Evolutionary conservation across 441 rosid genomes (phyloP), one percentile per base, ranked within the genome.

Genomic region (Daphne laureola): DNA sequence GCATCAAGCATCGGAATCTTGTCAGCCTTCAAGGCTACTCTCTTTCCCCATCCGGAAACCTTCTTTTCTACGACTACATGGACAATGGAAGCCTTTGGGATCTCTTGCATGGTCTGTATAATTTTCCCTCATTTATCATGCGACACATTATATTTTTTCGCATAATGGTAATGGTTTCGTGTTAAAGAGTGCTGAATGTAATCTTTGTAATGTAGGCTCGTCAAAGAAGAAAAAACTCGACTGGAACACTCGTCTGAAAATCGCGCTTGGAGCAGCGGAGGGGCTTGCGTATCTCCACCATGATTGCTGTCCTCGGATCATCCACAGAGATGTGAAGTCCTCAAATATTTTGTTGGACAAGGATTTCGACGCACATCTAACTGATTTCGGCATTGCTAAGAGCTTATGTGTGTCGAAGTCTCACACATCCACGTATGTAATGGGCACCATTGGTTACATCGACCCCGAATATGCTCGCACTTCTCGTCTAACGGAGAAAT

Each of bases 11-110:
- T 52, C 78, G 97, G 49, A 93, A 93, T 64, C 83, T 93, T 42
- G 97, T 93, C 51, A 72, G 96, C 77, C 77, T 90, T 27, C 97
- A 93, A 76, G 97, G 90, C 44, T 93, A 83, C 66, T 85, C 99
- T 2, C 65, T 93, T 31, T 90, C 99, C 13, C 78, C 84, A 21
- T 70, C 73, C 4, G 96, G 97, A 21, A 83, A 87, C 64, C 96
- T 93, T 69, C 87, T 93, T 21, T 93, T 93, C 74, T 93, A 93
- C 50, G 99, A 93, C 65, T 93, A 83, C 56, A 87, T 93, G 97
- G 99, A 93, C 35, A 93, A 80, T 63, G 99, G 99, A 54, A 93
- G 97, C 70, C 95, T 93, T 47, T 90, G 95, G 95, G 97, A 90
- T 82, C 81, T 80, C 54, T 96, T 90, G 58, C 99, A 93, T 55